A percentile compares a stretch with the other conserved stretches of the same genome.
Evolutionary conservation across 2,329 filamentous ascomycete species (phyloP).

Genomic region (Tolypocladium tundrense): DNA sequence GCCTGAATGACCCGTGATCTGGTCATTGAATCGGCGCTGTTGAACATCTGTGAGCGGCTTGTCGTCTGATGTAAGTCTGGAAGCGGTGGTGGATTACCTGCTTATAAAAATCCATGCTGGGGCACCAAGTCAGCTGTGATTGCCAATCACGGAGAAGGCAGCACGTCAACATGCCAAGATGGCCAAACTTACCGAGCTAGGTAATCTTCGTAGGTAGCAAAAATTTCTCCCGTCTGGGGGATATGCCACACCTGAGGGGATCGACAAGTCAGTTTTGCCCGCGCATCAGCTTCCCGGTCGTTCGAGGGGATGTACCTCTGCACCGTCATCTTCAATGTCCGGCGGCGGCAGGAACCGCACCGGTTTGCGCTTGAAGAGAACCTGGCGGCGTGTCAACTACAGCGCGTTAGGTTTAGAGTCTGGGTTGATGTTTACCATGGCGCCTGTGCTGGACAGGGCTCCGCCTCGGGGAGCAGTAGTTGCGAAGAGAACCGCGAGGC

Average conservation of each 20-base stretch:
- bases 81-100: slow-evolving; percentile 42
- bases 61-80: neutral
- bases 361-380: slow-evolving; percentile 92
- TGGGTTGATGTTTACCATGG: slow-evolving; percentile 4
- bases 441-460: neutral
- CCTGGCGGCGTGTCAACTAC: slow-evolving; percentile 38
- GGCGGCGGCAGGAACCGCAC: slow-evolving; percentile 70
- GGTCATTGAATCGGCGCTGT: slow-evolving; percentile 83
- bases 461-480: slow-evolving; percentile 1
- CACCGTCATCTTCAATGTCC: slow-evolving; percentile 66
- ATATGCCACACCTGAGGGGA: slow-evolving; percentile 76
- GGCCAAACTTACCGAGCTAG: slow-evolving; percentile 56
- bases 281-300: slow-evolving; percentile 1
- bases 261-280: slow-evolving; percentile 5
- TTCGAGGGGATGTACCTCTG: slow-evolving; percentile 55
- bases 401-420: neutral
- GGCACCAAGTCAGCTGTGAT: slow-evolving; percentile 7
- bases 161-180: neutral
- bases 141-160: neutral
- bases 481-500: neutral
- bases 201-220: slow-evolving; percentile 81
- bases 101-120: slow-evolving; percentile 84
- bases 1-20: slow-evolving; percentile 87
- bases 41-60: slow-evolving; percentile 8
- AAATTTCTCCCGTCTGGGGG: slow-evolving; percentile 80